These are phyloP conservation scores for Penicillium canariense DNA, from an alignment of 495 filamentous ascomycete genomes.

Conservation along the genomic window DNA sequence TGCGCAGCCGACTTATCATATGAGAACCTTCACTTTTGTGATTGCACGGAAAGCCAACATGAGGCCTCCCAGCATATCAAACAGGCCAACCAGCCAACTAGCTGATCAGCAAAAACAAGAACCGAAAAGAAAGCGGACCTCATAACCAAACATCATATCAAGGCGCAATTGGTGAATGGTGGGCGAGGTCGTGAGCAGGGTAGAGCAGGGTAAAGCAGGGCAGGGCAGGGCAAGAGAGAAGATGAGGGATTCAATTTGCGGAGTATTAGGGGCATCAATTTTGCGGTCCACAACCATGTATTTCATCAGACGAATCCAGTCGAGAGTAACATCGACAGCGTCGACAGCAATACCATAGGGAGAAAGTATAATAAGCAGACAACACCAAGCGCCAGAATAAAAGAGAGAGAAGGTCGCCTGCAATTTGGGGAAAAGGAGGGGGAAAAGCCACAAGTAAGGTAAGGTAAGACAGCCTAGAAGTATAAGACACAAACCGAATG, in stretches of 20 bases:
- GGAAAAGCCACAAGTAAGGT: not conserved
- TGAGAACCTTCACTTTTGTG: no score
- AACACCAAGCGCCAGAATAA: constrained; percentile 21
- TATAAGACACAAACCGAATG: constrained; percentile 31
- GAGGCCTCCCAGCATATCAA: not conserved
- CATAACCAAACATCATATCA: not conserved
- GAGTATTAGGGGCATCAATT: constrained; percentile 4
- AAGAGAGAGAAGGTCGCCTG: constrained; percentile 24
- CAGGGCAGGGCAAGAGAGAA: not conserved
- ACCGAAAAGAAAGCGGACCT: not conserved
- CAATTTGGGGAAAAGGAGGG: constrained; percentile 20
- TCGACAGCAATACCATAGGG: not conserved
- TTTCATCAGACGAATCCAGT: not conserved
- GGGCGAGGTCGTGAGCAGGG: not conserved
- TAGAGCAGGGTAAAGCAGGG: not conserved
- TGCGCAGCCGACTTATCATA: no score
- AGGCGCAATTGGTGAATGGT: not conserved
- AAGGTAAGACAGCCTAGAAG: constrained; percentile 8
- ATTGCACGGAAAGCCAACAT: no score
- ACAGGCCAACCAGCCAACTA: not conserved
- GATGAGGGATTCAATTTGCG: not conserved
- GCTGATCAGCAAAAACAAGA: not conserved
- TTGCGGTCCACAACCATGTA: not conserved
- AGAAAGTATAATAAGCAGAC: not conserved
- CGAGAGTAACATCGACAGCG: not conserved